Evolutionary conservation across 352 stramenopile species (phyloP).

Genomic region (Phytophthora capsici): DNA sequence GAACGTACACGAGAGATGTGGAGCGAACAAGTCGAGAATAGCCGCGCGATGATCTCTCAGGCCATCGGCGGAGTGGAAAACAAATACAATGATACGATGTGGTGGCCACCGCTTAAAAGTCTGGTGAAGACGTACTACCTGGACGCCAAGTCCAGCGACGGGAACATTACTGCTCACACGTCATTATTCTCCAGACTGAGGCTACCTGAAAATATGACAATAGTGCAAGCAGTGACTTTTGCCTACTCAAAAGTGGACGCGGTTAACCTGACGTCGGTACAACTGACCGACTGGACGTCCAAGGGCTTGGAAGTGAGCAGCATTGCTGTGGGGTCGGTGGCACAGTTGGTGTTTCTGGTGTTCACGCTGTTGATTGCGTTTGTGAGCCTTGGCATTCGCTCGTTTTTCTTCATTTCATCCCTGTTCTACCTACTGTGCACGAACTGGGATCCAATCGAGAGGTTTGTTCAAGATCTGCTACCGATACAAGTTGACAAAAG

Average conservation of each 20-base stretch:
- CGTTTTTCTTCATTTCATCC: slow-evolving; percentile 90
- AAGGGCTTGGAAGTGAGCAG: slow-evolving; percentile 86
- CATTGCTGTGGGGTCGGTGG: slow-evolving; percentile 81
- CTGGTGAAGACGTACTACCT: slow-evolving; percentile 87
- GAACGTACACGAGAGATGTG: slow-evolving; percentile 82
- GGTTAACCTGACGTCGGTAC: slow-evolving; percentile 85
- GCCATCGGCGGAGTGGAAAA: slow-evolving; percentile 81
- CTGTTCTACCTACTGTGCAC: slow-evolving; percentile 89
- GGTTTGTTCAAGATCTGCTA: slow-evolving; percentile 81
- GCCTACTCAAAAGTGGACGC: slow-evolving; percentile 88
- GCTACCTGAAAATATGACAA: slow-evolving; percentile 85
- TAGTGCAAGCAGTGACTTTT: slow-evolving; percentile 73
- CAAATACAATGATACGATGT: slow-evolving; percentile 91
- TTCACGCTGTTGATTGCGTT: slow-evolving; percentile 86
- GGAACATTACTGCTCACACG: slow-evolving; percentile 51
- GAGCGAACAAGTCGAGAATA: slow-evolving; percentile 86
- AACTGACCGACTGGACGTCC: slow-evolving; percentile 87
- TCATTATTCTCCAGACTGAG: slow-evolving; percentile 62
- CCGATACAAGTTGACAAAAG: slow-evolving; percentile 78
- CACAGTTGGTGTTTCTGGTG: slow-evolving; percentile 80
- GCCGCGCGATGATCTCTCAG: slow-evolving; percentile 80
- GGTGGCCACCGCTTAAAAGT: slow-evolving; percentile 85
- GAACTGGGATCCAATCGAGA: slow-evolving; percentile 88
- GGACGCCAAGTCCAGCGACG: slow-evolving; percentile 65
- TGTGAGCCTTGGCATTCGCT: slow-evolving; percentile 83